These are phyloP conservation scores for Ophiostoma fasciatum DNA, from an alignment of 2,329 filamentous ascomycete genomes.

Conservation along the genomic window DNA sequence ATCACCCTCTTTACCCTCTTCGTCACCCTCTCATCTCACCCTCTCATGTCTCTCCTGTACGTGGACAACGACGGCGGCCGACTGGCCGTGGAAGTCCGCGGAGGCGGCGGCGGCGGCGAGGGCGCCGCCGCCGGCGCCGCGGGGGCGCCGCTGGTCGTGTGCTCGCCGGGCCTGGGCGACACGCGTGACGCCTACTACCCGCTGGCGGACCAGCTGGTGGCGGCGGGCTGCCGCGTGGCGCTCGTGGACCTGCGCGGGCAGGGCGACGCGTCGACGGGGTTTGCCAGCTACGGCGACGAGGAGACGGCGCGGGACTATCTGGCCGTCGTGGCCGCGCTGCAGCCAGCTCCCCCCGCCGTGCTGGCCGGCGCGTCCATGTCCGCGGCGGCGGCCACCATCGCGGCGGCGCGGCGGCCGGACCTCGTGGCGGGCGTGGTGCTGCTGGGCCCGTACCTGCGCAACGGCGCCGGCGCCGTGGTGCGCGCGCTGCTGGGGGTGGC, in stretches of 20 bases:
- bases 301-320: conserved; percentile 10
- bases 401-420: conserved; percentile 9
- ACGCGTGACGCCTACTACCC: conserved; percentile 10
- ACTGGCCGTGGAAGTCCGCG: conserved; percentile 12
- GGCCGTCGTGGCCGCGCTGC: conserved; percentile 5
- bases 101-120: too few species aligned
- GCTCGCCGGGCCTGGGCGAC: conserved; percentile 12
- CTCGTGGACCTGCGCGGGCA: conserved; percentile 12
- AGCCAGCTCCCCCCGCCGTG: conserved; percentile 3
- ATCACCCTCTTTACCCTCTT: too few species aligned
- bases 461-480: conserved; percentile 1
- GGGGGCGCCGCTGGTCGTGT: conserved; percentile 9
- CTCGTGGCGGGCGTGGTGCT: conserved; percentile 11
- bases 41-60: conserved; percentile 2
- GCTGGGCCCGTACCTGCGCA: conserved; percentile 10
- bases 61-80: conserved; percentile 2
- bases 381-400: conserved; percentile 9
- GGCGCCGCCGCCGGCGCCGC: not conserved
- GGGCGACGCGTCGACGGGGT: conserved; percentile 8
- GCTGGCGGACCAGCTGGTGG: conserved; percentile 10
- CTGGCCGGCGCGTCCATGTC: conserved; percentile 12
- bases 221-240: conserved; percentile 12
- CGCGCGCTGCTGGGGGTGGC: conserved; percentile 3
- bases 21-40: too few species aligned
- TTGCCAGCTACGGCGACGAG: conserved; percentile 10